phyloP scores from a whole-genome alignment of 345 rosid genomes.

The Rhodamnia argentea region DNA sequence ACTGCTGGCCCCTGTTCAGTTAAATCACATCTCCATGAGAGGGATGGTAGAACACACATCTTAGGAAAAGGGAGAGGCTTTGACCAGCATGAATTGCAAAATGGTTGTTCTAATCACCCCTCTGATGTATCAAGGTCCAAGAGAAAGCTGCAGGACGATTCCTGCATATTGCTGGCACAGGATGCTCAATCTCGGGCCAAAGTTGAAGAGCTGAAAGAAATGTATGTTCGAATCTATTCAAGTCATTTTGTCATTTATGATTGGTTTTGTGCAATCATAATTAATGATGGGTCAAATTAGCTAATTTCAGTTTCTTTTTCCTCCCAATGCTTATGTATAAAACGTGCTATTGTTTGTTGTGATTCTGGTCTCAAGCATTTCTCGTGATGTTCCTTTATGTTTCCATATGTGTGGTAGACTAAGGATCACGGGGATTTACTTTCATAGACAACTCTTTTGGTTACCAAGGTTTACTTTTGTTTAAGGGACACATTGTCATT shows the following conservation, averaged over 20 bases:
- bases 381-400: neutral
- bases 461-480: too few relatives aligned
- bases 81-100: constrained; percentile 21
- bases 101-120: constrained; percentile 13
- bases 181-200: constrained; percentile 47
- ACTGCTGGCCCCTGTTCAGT: constrained; percentile 12
- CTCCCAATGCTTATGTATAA: neutral
- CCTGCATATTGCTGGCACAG: constrained; percentile 51
- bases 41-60: constrained; percentile 19
- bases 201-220: constrained; percentile 59
- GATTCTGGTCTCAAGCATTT: neutral
- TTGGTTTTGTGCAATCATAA: neutral
- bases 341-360: neutral
- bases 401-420: neutral
- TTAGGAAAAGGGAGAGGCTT: constrained; percentile 1
- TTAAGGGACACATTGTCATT: neutral
- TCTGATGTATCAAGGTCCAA: constrained; percentile 21
- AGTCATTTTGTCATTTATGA: neutral
- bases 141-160: constrained; percentile 30
- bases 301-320: neutral
- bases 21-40: constrained; percentile 17
- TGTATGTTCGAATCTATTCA: constrained; percentile 36
- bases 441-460: too few relatives aligned
- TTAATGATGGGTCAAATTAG: neutral
- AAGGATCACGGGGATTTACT: too few relatives aligned